Base-by-base conservation (phyloP, 2,329 filamentous ascomycete genomes). In the Aspergillus quadrilineatus region DNA sequence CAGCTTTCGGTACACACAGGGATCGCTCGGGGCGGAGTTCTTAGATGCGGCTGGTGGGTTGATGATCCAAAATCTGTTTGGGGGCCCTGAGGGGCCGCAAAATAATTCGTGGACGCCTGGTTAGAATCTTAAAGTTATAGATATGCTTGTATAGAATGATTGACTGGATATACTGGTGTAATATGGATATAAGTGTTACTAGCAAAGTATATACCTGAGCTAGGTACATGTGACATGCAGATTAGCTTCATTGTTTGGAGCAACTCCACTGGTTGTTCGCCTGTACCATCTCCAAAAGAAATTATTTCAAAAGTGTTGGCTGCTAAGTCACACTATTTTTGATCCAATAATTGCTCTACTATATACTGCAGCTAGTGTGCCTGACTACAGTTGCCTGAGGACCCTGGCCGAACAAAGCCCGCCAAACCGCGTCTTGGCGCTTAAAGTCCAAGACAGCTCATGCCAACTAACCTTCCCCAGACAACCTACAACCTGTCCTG, bases 31-130 rank as follows among this genome's bases (percentile, higher is more conserved):
- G n/a, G 62, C 61, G 4, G 61, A 65, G 17, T 57, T 63, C 14
- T 36, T 65, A 2, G 59, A 65, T 43, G 59, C 60, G 5, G 60
- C 61, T 1, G 61, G 60, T 4, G 60, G 61, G 12, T 46, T 60
- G 8, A 63, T 63, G 60, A 63, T 63, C 10, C 59, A 63, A 29
- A 62, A 61, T 42, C 37, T 63, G 4, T 62, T 63, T 37, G 53
- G 56, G 1, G 45, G 50, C 10, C 53, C 57, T 2, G 62, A 62
- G 10, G 62, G 56, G 17, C 12, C 17, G 4, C 42, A 53, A 12
- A 39, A 39, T 22, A 28, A 5, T 3, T 43, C 52, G 4, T 54
- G 52, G 52, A 54, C 52, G 12, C 43, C 48, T 10, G 28, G n/a
- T 1, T 51, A 44, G 39, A 4, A 1, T 36, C 5, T 6, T 36